phyloP scores from a whole-genome alignment of 306 rosid genomes.

The Erythrophleum fordii region DNA sequence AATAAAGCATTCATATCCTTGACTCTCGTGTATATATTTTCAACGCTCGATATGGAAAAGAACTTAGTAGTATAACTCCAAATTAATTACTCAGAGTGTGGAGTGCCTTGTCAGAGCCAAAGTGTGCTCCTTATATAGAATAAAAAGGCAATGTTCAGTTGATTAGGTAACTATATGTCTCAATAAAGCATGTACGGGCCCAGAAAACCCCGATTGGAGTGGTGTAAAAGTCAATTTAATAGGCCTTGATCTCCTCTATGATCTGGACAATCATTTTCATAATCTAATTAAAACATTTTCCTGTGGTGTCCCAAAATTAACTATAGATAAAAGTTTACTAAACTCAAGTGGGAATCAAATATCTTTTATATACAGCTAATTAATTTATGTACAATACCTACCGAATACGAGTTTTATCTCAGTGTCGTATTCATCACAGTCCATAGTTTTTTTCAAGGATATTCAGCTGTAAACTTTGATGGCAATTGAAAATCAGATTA shows the following conservation, averaged over 20 bases:
- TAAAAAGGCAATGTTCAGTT: constrained; percentile 10
- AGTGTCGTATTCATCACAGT: background rate
- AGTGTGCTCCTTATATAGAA: constrained; percentile 9
- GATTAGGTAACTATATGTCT: constrained; percentile 38
- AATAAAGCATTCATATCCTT: constrained; percentile 20
- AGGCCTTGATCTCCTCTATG: background rate
- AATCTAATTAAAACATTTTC: background rate
- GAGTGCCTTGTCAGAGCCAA: constrained; percentile 8
- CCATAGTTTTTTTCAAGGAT: background rate
- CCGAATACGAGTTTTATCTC: background rate
- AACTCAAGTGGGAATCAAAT: background rate
- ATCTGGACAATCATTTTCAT: constrained; percentile 27
- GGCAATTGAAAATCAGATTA: background rate
- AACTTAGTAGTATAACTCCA: background rate
- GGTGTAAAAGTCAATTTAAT: constrained; percentile 41
- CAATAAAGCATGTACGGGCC: constrained; percentile 27
- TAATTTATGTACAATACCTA: constrained; percentile 20
- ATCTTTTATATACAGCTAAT: background rate
- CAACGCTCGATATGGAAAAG: background rate
- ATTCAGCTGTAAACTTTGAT: background rate
- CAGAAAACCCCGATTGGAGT: constrained; percentile 37
- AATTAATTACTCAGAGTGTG: background rate
- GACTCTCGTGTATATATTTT: background rate
- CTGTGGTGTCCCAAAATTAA: background rate
- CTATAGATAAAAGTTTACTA: background rate